phyloP scores from a whole-genome alignment of 148 eudicot species.

The Talinum fruticosum region DNA sequence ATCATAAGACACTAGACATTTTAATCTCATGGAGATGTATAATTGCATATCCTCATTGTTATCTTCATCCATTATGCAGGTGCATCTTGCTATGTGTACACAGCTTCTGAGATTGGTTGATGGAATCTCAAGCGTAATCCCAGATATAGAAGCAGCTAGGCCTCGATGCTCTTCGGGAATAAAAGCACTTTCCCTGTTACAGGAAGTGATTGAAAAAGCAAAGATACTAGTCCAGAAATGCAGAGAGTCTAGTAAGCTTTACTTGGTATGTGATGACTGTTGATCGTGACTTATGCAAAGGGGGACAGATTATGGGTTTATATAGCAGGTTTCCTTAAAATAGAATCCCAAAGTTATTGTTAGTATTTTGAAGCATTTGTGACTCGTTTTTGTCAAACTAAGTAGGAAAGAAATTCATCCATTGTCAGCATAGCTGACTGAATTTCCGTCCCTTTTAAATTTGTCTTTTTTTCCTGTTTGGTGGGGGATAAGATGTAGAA shows the following conservation, averaged over 20 bases:
- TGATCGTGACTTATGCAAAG: not conserved
- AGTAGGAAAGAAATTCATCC: not conserved
- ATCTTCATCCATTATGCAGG: conserved; percentile 37
- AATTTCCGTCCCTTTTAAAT: too few species aligned
- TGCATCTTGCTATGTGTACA: conserved; percentile 71
- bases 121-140: conserved; percentile 44
- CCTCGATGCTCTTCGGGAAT: conserved; percentile 78
- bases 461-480: too few species aligned
- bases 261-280: conserved; percentile 56
- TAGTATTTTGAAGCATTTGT: not conserved
- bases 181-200: conserved; percentile 61
- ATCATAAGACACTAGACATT: not conserved
- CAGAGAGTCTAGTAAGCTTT: conserved; percentile 73
- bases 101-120: conserved; percentile 45
- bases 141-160: conserved; percentile 70
- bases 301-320: not conserved
- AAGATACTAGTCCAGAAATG: conserved; percentile 52
- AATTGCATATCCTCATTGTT: not conserved
- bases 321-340: not conserved
- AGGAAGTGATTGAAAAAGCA: conserved; percentile 52
- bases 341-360: not conserved
- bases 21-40: not conserved
- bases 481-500: too few species aligned
- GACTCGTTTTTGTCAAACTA: not conserved
- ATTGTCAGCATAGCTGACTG: not conserved